Conservation (phyloP, 140 eudicot genomes). For the Stevia rebaudiana region DNA sequence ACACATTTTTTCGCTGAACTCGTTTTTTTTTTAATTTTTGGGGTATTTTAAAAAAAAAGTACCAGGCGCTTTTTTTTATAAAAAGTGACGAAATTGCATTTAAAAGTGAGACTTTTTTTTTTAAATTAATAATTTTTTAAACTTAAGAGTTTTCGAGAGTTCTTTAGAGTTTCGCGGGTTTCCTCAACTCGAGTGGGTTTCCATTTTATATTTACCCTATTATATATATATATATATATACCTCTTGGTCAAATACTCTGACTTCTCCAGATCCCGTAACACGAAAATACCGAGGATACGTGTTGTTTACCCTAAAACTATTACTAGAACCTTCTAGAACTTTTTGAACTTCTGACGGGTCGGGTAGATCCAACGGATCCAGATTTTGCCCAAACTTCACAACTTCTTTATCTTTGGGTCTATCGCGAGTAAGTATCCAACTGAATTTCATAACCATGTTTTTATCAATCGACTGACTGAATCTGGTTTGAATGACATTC, state of each 20-base stretch:
- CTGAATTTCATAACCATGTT: conserved; percentile 43
- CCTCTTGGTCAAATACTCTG: conserved; percentile 52
- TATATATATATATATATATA: not conserved
- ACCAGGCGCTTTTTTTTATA: no score
- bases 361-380: conserved; percentile 40
- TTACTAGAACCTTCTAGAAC: conserved; percentile 45
- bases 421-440: conserved; percentile 55
- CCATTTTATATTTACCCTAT: no score
- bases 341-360: conserved; percentile 32
- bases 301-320: conserved; percentile 39
- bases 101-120: no score
- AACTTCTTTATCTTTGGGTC: conserved; percentile 62
- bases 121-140: no score
- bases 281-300: conserved; percentile 58
- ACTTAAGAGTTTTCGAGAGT: no score
- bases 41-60: no score
- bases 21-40: no score
- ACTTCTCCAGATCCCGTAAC: conserved; percentile 76
- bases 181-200: no score
- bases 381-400: conserved; percentile 46
- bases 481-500: conserved; percentile 38
- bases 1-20: no score
- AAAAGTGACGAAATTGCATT: no score
- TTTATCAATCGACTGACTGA: conserved; percentile 33
- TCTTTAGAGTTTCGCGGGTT: no score